Evolutionary conservation across 805 yeast species (phyloP), one percentile per base, ranked within the genome.

Genomic region (Saccharomycopsis sp.): DNA sequence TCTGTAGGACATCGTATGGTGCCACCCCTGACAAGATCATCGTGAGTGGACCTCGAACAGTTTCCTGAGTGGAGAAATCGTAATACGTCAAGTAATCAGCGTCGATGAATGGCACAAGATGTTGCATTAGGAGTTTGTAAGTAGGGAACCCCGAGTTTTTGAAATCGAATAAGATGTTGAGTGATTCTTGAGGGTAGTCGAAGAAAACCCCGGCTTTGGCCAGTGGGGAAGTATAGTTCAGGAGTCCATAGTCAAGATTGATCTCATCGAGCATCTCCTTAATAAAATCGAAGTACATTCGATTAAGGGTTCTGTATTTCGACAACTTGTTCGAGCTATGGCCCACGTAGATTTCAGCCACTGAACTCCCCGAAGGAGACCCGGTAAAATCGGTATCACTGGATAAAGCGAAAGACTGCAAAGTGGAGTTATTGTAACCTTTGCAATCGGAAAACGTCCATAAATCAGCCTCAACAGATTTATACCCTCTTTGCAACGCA

Each of bases 391-490:
- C 22, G 3, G 37, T 14, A 33, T 43, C 47, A 26, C 51, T 43
- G 16, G 48, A 3, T 13, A 47, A 23, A 11, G 51, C 51, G 22
- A 43, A 38, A 14, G 32, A 37, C 31, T 37, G 23, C 20, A 47
- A 26, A 13, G 43, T 32, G 5, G 29, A 39, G n/a, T 36, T 20
- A 28, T 40, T 33, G 24, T 47, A 40, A 23, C 41, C 33, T 32
- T 45, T 44, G 4, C 17, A 17, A 13, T 17, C 24, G 4, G 40
- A 40, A 7, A 59, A 56, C 40, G 58, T 60, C 82, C 81, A 79
- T 11, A 78, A 68, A 54, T 81, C 88, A 14, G 81, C 80, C 59
- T 81, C 87, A 1, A 80, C 66, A 40, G 81, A 73, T 35, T 66
- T 64, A 24, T 74, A 67, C 2, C 86, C 87, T 21, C 57, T 51